Base-by-base conservation (phyloP, 768 basidiomycete genomes). In the Boletus tomentosulus region DNA sequence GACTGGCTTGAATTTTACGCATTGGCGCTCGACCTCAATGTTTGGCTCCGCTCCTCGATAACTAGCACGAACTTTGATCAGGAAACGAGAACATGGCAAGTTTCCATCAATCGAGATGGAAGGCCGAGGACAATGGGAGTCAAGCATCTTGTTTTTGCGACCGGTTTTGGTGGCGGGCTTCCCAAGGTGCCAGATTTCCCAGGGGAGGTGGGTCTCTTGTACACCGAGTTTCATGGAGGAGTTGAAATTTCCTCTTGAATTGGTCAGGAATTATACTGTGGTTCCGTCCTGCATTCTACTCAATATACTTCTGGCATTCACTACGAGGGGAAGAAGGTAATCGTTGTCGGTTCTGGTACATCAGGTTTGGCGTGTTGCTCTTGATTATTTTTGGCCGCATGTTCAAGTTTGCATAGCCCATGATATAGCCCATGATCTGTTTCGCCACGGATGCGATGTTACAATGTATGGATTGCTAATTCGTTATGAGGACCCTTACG, bases 1-100 rank as follows among this genome's bases (percentile, higher is more conserved):
- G 80, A 82, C 56, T 87, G 81, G 81, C 74, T 87, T 1, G 85
- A 87, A 63, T 70, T 62, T 8, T 87, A 87, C 55, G 82, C 78
- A 0, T 71, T 76, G 12, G 64, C 76, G 2, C 71, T 85, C 51
- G 85, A 86, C 54, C 61, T 88, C 6, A 79, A 84, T 57, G 76
- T 84, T n/a, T 86, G 82, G 86, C 77, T 76, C 0, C 78, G 76
- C 0, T 70, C 79, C 2, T 73, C 64, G 15, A 66, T 81, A 24
- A 64, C 54, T 1, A 66, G 59, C 12, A 64, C 76, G 7, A 56
- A 41, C 0, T 76, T 74, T 62, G 64, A 73, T 58, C 64, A 68
- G 25, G 63, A 63, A 30, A 69, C 65, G 25, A 62, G 62, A 34
- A 68, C 62, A 6, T 84, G 81, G 82, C 62, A 66, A 22, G 73